Evolutionary conservation across 495 filamentous ascomycete genomes (phyloP).

Genomic region (Penicillium cataractarum): DNA sequence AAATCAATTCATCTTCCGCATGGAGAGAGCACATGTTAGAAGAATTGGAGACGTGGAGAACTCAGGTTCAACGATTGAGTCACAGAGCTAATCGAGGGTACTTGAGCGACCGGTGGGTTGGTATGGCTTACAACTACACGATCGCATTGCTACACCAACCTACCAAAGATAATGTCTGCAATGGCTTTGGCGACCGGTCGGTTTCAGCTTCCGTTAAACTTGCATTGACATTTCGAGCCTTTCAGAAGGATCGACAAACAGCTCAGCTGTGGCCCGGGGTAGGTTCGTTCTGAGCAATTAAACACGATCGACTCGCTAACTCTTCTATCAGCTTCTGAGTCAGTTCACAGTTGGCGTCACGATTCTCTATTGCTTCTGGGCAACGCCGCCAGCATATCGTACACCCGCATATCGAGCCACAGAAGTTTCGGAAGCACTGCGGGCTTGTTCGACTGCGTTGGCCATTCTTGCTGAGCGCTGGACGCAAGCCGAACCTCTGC

Average conservation of each 20-base stretch:
- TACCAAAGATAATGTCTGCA: conserved; percentile 17
- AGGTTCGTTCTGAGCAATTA: neutral
- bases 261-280: conserved; percentile 31
- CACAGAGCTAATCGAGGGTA: conserved; percentile 21
- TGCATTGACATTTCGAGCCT: conserved; percentile 22
- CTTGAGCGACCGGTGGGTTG: conserved; percentile 29
- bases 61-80: conserved; percentile 20
- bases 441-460: conserved; percentile 22
- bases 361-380: conserved; percentile 31
- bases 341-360: conserved; percentile 27
- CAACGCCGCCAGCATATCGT: conserved; percentile 17
- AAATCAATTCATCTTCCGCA: conserved; percentile 6
- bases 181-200: conserved; percentile 16
- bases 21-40: conserved; percentile 29
- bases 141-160: conserved; percentile 24
- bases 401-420: conserved; percentile 10
- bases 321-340: conserved; percentile 21
- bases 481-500: conserved; percentile 26
- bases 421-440: conserved; percentile 16
- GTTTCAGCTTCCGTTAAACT: conserved; percentile 24
- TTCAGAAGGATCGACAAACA: conserved; percentile 28
- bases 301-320: neutral
- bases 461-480: conserved; percentile 27
- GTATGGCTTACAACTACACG: conserved; percentile 30
- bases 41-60: conserved; percentile 23